Evolutionary conservation across 176 grass and related monocot genomes (phyloP), one percentile per base, ranked within the genome.

Genomic region (Bolboschoenus planiculmis): DNA sequence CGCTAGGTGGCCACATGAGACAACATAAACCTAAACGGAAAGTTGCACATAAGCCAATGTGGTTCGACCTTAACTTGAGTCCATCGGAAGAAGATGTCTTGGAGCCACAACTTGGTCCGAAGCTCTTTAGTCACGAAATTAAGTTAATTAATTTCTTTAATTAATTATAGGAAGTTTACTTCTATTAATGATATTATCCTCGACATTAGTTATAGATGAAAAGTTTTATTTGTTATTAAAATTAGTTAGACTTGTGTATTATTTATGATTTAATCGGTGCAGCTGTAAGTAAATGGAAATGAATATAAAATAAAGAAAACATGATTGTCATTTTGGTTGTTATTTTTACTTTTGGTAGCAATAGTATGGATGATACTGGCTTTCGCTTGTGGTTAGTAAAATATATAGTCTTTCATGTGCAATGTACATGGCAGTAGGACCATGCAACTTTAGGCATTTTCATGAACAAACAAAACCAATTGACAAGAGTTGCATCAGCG

Each of bases 1-100:
- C 83, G 0, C 37, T 85, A 23, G 83, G 83, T 9, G 83, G 83
- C 23, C 83, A 85, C 35, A 85, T 85, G 85, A 51, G 78, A 46
- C 46, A 44, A 16, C 85, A 86, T 62, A 50, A 56, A 48, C 21
- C 33, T 0, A 39, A 31, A 1, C 64, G 21, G 0, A 16, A 0
- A 5, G 58, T 10, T 7, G 0, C 4, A 61, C 10, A 18, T 55
- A 54, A 57, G 34, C 55, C 11, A 29, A 21, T 13, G 47, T 18
- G 44, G 47, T 53, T 78, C 47, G 43, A 78, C 40, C 24, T 78
- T 3, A 53, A 78, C 47, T 78, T 9, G 14, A 68, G 34, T 54
- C 11, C 18, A 4, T 7, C 23, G 10, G 73, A 78, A 5, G 73
- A 78, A 53, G 73, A 53, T 78, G 11, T 42, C 14, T 46, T 78